These are phyloP conservation scores for Aureobasidium mangrovei DNA, from an alignment of 2,329 filamentous ascomycete genomes.

Conservation along the genomic window DNA sequence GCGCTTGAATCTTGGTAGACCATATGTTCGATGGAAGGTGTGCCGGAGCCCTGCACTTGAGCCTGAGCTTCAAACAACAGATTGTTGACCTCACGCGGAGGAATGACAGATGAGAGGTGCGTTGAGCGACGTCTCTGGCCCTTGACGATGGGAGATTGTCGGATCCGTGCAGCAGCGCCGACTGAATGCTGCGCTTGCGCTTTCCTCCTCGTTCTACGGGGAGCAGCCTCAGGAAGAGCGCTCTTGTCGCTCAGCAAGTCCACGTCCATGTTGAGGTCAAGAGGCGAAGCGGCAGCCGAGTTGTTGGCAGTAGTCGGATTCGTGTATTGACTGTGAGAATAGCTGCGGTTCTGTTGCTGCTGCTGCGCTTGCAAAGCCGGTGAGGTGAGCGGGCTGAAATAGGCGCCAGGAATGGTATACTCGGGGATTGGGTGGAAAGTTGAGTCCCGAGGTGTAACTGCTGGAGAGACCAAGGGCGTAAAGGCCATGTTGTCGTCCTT, in stretches of 20 bases:
- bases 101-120: constrained; percentile 35
- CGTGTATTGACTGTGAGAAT: constrained; percentile 33
- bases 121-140: constrained; percentile 46
- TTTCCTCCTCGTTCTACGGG: constrained; percentile 36
- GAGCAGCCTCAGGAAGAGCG: constrained; percentile 21
- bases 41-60: constrained; percentile 19
- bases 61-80: constrained; percentile 30
- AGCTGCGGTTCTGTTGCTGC: constrained; percentile 28
- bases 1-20: constrained; percentile 33
- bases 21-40: constrained; percentile 17
- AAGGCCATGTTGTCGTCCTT: constrained; percentile 69
- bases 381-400: constrained; percentile 77
- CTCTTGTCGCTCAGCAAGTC: constrained; percentile 33
- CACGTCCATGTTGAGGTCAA: constrained; percentile 34
- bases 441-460: constrained; percentile 68
- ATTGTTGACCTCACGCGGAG: constrained; percentile 37
- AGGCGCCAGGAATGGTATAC: constrained; percentile 59
- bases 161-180: constrained; percentile 42
- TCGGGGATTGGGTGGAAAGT: constrained; percentile 49
- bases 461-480: constrained; percentile 75
- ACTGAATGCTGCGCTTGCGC: constrained; percentile 38
- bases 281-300: constrained; percentile 41
- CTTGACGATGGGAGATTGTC: constrained; percentile 66
- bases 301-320: constrained; percentile 46
- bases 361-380: constrained; percentile 68